Base-by-base conservation (phyloP, 208 protist genomes). In the Leishmania tarentolae region DNA sequence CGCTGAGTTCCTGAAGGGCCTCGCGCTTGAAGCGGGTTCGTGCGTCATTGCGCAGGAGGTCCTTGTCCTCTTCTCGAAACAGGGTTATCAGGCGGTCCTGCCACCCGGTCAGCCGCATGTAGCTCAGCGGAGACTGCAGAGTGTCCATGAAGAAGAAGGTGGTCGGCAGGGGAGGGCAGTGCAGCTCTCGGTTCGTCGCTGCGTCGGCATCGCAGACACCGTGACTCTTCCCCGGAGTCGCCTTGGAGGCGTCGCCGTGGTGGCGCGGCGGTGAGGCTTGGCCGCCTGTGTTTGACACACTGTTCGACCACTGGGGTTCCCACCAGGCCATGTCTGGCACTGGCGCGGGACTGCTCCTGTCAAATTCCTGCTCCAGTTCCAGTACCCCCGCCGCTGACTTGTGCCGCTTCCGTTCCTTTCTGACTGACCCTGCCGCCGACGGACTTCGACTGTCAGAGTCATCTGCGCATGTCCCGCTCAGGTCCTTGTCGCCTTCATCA, bases 51-150 rank as follows among this genome's bases (percentile, higher is more conserved):
- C 78, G 66, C 66, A 87, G 80, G 57, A 90, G 83, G 17, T 84
- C 83, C 76, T 82, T 81, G 75, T 92, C 85, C 9, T 79, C 85
- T 19, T 83, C 76, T 24, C 76, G 66, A 69, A 80, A 74, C 72
- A 93, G 83, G 0, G 88, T 77, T 7, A 77, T 44, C 9, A 91
- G 72, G 24, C 84, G 80, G 65, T 93, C 86, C 80, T 93, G 90
- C 90, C 90, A 93, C 19, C 80, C 78, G 17, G 90, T 84, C 42
- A 91, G 74, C 19, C 88, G 82, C 19, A 93, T 69, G 78, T 88
- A 82, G 68, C 81, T 79, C 19, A 86, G 52, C 21, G 87, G 86
- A 15, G 77, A 79, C 79, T 91, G 90, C 42, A 93, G n/a, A 7
- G 76, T 76, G 80, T 87, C 85, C 70, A 88, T 68, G 57, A 81